These are phyloP conservation scores for Corymbia maculata DNA, from an alignment of 345 rosid species.

Conservation along the genomic window DNA sequence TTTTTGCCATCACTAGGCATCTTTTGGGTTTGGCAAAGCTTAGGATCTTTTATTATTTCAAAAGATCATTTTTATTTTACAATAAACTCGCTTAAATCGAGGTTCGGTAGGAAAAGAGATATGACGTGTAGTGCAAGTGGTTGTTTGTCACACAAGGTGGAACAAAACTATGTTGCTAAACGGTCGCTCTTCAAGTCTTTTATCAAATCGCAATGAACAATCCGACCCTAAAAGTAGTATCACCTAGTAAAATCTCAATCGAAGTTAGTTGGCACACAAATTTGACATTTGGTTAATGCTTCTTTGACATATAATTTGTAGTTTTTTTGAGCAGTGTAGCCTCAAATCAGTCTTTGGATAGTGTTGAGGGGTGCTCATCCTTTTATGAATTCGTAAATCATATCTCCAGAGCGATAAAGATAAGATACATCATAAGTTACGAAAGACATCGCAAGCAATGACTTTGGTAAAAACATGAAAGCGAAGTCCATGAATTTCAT, in stretches of 20 bases:
- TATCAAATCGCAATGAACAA: too few relatives aligned
- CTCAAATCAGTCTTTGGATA: not conserved
- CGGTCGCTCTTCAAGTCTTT: not conserved
- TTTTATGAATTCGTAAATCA: not conserved
- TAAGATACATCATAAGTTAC: too few relatives aligned
- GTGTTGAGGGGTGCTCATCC: not conserved
- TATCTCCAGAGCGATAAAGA: not conserved
- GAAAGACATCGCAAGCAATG: not conserved
- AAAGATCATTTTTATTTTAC: too few relatives aligned
- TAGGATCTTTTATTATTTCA: too few relatives aligned
- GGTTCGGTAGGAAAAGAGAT: too few relatives aligned
- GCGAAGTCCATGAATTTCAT: not conserved
- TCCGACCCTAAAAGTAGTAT: too few relatives aligned
- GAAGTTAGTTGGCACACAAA: not conserved
- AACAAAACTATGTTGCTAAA: too few relatives aligned
- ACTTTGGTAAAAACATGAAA: not conserved
- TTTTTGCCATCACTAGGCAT: not conserved
- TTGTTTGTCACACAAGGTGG: too few relatives aligned
- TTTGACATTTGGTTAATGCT: too few relatives aligned
- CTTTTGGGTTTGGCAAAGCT: not conserved
- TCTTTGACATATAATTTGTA: not conserved
- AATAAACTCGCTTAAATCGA: too few relatives aligned
- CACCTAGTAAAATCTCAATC: too few relatives aligned
- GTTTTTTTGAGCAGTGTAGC: rapidly evolving
- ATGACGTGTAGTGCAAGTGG: not conserved